Conservation (phyloP, 352 stramenopile genomes). For the Phytophthora pistaciae region DNA sequence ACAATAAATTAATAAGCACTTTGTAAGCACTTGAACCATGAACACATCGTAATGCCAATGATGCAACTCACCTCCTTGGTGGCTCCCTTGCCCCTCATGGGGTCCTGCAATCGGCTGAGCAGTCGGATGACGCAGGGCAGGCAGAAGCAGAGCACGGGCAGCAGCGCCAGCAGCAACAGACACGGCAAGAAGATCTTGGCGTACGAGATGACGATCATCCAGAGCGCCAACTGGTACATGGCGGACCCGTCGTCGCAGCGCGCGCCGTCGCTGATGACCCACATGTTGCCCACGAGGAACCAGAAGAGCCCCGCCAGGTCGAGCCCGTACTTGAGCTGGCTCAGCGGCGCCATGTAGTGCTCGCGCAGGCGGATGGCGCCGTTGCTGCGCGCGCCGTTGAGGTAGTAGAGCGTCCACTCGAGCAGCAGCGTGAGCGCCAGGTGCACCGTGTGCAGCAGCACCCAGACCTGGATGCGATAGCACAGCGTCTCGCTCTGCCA, state of each 20-base stretch:
- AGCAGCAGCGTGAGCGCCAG: conserved; percentile 71
- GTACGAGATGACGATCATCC: conserved; percentile 94
- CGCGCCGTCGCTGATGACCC: conserved; percentile 87
- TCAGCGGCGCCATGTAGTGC: conserved; percentile 72
- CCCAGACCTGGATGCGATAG: conserved; percentile 88
- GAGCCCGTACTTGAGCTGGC: conserved; percentile 84
- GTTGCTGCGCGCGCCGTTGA: conserved; percentile 67
- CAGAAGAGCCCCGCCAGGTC: conserved; percentile 84
- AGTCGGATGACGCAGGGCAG: conserved; percentile 93
- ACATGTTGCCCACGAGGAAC: conserved; percentile 92
- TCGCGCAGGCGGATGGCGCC: conserved; percentile 68
- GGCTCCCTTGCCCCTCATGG: conserved; percentile 88
- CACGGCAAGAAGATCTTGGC: conserved; percentile 94
- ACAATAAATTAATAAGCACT: conserved; percentile 4
- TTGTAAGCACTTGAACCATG: neutral
- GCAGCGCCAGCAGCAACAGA: conserved; percentile 87
- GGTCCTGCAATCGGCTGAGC: conserved; percentile 90
- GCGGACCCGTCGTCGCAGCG: conserved; percentile 80
- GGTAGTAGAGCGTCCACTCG: conserved; percentile 83
- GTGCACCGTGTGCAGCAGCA: conserved; percentile 80
- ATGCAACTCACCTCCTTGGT: conserved; percentile 61
- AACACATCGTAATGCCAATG: neutral
- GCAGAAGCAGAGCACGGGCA: conserved; percentile 95
- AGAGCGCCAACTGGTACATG: conserved; percentile 88
- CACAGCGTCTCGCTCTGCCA: conserved; percentile 79